These are phyloP conservation scores for Solanum pennellii DNA, from an alignment of 257 asterid species.

Conservation along the genomic window DNA sequence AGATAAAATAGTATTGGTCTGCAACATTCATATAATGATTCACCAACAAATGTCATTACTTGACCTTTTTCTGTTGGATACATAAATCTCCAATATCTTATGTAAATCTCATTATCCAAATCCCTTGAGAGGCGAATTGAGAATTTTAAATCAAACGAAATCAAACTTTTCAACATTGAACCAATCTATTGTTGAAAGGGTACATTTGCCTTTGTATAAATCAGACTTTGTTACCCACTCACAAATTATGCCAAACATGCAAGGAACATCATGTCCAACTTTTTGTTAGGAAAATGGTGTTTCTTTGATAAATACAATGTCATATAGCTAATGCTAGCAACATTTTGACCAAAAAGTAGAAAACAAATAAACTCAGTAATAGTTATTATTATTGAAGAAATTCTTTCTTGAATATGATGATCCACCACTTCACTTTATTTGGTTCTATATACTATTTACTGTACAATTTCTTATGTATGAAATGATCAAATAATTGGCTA, in stretches of 20 bases:
- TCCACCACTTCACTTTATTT: not conserved
- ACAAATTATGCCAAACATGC: constrained; percentile 44
- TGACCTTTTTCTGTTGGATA: constrained; percentile 25
- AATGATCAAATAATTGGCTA: not conserved
- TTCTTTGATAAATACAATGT: constrained; percentile 20
- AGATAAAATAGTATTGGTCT: not conserved
- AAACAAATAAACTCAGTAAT: not conserved
- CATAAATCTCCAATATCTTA: not conserved
- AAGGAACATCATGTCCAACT: constrained; percentile 25
- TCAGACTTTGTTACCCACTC: not conserved
- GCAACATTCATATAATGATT: constrained; percentile 30
- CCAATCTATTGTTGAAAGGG: not conserved
- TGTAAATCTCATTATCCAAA: too few relatives aligned
- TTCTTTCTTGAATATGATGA: not conserved
- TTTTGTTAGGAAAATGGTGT: constrained; percentile 19
- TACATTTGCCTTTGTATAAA: not conserved
- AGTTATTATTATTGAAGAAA: not conserved
- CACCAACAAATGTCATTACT: constrained; percentile 28
- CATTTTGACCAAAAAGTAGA: not conserved
- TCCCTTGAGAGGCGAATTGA: not conserved
- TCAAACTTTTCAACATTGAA: not conserved
- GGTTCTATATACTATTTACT: not conserved
- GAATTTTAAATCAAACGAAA: not conserved
- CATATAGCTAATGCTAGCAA: constrained; percentile 11
- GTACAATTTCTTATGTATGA: not conserved